Evolutionary conservation across 1,284 basidiomycete species (phyloP).

Genomic region (Paramarasmius palmivorus): DNA sequence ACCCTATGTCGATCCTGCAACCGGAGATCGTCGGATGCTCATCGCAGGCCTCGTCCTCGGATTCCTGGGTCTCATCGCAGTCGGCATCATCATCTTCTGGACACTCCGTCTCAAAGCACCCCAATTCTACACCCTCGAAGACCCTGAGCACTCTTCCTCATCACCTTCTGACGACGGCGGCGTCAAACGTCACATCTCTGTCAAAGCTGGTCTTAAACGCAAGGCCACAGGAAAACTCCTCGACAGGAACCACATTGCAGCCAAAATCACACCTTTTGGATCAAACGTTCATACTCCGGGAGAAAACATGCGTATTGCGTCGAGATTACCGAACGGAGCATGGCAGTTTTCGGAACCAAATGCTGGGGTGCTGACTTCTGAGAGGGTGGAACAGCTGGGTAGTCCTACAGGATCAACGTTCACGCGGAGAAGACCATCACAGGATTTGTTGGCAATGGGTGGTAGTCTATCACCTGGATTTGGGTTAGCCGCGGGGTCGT

Average conservation of each 20-base stretch:
- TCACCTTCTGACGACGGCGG: neutral
- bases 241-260: constrained; percentile 1
- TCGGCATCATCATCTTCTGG: constrained; percentile 11
- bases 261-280: constrained; percentile 14
- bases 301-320: constrained; percentile 15
- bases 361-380: neutral
- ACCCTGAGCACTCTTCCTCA: neutral
- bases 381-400: neutral
- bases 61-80: constrained; percentile 6
- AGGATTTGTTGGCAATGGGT: too few relatives aligned
- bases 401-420: neutral
- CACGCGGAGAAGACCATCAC: neutral
- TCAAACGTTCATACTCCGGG: constrained; percentile 8
- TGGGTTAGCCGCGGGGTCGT: too few relatives aligned
- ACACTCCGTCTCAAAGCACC: constrained; percentile 8
- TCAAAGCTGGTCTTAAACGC: neutral
- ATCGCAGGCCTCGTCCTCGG: constrained; percentile 10
- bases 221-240: neutral
- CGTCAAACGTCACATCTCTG: neutral
- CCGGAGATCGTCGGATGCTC: neutral
- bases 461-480: too few relatives aligned
- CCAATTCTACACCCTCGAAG: neutral
- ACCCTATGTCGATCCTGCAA: too few relatives aligned
- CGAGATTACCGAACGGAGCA: constrained; percentile 10
- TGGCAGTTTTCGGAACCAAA: constrained; percentile 13